Evolutionary conservation across 2,329 filamentous ascomycete genomes (phyloP).

Genomic region (Monilinia polystroma): DNA sequence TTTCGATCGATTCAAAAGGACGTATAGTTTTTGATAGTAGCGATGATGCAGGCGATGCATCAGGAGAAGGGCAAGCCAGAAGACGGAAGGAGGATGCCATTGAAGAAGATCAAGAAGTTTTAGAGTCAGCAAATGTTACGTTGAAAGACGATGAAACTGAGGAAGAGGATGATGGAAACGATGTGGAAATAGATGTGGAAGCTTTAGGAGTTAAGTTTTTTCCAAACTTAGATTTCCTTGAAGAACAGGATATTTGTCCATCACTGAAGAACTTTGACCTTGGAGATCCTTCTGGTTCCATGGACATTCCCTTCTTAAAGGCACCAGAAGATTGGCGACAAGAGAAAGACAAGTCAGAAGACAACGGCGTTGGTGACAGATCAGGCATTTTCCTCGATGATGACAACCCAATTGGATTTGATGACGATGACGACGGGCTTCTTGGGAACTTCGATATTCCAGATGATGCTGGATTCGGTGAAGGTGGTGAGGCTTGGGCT

Average conservation of each 20-base stretch:
- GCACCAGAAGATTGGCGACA: constrained; percentile 82
- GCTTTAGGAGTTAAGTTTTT: constrained; percentile 80
- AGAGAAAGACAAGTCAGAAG: constrained; percentile 60
- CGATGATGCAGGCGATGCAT: constrained; percentile 68
- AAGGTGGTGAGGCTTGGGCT: constrained; percentile 95
- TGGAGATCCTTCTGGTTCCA: constrained; percentile 77
- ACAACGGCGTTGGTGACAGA: constrained; percentile 58
- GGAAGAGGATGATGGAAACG: constrained; percentile 51
- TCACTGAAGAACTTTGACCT: constrained; percentile 93
- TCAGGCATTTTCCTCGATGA: constrained; percentile 85
- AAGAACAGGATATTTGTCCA: constrained; percentile 88
- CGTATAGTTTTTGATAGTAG: constrained; percentile 98
- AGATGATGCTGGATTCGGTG: constrained; percentile 80
- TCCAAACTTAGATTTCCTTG: constrained; percentile 71
- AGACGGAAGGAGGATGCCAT: constrained; percentile 61
- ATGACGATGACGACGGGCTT: constrained; percentile 70
- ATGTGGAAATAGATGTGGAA: constrained; percentile 76
- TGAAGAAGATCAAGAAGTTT: constrained; percentile 48
- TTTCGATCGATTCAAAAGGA: constrained; percentile 90
- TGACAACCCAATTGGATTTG: constrained; percentile 79
- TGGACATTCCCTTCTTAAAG: constrained; percentile 90
- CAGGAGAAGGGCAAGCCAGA: constrained; percentile 40
- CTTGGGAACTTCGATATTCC: constrained; percentile 68
- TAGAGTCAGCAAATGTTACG: constrained; percentile 40
- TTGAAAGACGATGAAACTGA: constrained; percentile 47